Evolutionary conservation across 2,329 filamentous ascomycete genomes (phyloP), one percentile per base, ranked within the genome.

Genomic region (Fusarium mundagurra): DNA sequence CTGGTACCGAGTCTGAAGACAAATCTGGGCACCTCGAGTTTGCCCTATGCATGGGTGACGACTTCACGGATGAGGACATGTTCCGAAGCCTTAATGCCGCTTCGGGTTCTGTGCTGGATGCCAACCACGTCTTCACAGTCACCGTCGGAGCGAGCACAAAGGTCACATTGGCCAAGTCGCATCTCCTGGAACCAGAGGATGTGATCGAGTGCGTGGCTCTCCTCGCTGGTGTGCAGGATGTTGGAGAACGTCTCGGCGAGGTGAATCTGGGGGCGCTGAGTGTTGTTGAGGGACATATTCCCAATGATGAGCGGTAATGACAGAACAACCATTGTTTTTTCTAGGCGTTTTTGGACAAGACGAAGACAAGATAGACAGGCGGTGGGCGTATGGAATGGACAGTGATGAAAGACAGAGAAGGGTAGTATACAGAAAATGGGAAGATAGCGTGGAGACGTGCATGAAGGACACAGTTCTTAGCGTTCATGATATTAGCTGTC

Each of bases 1-100:
- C 79, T 8, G 84, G 86, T 12, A 82, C 83, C 4, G 86, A 86
- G 8, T 84, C 83, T 6, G 83, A 84, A 5, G 85, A 85, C 8
- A 86, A 83, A 55, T 77, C 78, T 10, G 83, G 90, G 58, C 88
- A 89, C 61, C 89, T 95, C 1, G 94, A 96, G 76, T 98, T 98
- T 80, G 91, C 97, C 17, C 87, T 98, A 59, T 99, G 96, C 83
- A 85, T 95, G 70, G 96, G 96, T 47, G 96, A 99, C 82, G 96
- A 99, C 80, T 97, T 96, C 77, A 99, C 96, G 11, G 96, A 99
- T 81, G 96, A 99, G 88, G 96, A 97, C 92, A 92, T 92, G 90
- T 98, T 98, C 90, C 93, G 94, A 64, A 92, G 94, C 20, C 88
- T 98, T 50, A 91, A 91, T 77, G 86, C 84, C 2, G 81, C 89